Base-by-base conservation (phyloP, 1,284 basidiomycete species). In the Moesziomyces parantarcticus region DNA sequence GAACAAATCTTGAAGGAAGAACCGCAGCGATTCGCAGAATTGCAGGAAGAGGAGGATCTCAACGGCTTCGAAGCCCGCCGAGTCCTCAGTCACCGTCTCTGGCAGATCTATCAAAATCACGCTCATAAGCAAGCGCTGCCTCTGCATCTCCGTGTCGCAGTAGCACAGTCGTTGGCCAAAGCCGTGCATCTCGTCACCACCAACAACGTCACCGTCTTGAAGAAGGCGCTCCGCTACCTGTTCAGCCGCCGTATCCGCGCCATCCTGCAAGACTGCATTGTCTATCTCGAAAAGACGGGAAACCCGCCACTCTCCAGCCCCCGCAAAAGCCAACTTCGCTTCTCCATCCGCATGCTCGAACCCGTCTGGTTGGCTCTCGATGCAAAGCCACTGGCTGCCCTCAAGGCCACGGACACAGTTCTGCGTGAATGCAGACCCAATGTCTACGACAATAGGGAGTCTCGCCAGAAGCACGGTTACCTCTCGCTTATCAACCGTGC, bases 121-220 rank as follows among this genome's bases (percentile, higher is more conserved):
- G 67, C 67, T 3, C 61, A 64, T 54, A 60, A 60, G 9, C 46
- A 52, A n/a, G 20, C 43, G 25, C 54, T 70, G 8, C 16, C 67
- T 7, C 10, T 56, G 6, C 16, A 21, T 3, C 51, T 34, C 0
- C 57, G 67, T 8, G 40, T 61, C 34, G n/a, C 5, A 34, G 42
- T 70, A 5, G 67, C 67, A 16, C 32, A 47, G n/a, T 29, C 29
- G 1, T 32, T 70, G 5, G 54, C 54, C 14, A 23, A 6, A 8
- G 26, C 42, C 7, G 62, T 45, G 11, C 41, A 49, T 23, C 43
- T 46, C n/a, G 26, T 47, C 16, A 65, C 61, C 13, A 55, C 58
- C 29, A 70, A 70, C 53, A 49, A 65, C 7, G 5, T 39, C 42
- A 7, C 2, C 20, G 22, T 32, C 47, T 8, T 34, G 48, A 11